Evolutionary conservation across 352 stramenopile species (phyloP).

Genomic region (Globisporangium middletonii): DNA sequence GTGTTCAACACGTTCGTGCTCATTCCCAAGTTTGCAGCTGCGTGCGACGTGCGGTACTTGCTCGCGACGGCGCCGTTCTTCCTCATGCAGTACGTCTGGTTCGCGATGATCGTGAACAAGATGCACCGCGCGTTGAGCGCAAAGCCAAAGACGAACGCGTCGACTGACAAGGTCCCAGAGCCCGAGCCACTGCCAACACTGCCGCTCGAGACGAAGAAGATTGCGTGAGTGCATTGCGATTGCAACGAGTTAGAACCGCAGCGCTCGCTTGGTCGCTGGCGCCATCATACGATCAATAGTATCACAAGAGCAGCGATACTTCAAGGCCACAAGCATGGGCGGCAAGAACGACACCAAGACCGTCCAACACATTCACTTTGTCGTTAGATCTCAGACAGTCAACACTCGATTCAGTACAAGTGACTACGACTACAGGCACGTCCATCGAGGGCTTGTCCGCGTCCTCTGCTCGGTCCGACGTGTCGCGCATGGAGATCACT

Average conservation of each 20-base stretch:
- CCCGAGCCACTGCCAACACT: not conserved
- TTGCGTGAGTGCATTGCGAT: not conserved
- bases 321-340: no score
- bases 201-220: conserved; percentile 6
- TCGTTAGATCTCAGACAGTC: no score
- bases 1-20: conserved; percentile 66
- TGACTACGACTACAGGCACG: not conserved
- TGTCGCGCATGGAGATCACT: not conserved
- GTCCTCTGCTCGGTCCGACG: not conserved
- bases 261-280: no score
- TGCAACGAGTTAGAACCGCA: no score
- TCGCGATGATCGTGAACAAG: conserved; percentile 66
- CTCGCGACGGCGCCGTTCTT: conserved; percentile 58
- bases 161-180: not conserved
- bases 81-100: conserved; percentile 68
- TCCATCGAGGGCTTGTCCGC: conserved; percentile 6
- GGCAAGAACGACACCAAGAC: no score
- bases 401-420: no score
- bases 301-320: no score
- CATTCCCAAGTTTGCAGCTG: conserved; percentile 31
- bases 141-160: not conserved
- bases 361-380: no score
- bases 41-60: conserved; percentile 54
- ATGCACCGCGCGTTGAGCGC: conserved; percentile 16
- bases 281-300: no score